Conservation (phyloP, 129 eudicot genomes). For the Lonicera japonica region DNA sequence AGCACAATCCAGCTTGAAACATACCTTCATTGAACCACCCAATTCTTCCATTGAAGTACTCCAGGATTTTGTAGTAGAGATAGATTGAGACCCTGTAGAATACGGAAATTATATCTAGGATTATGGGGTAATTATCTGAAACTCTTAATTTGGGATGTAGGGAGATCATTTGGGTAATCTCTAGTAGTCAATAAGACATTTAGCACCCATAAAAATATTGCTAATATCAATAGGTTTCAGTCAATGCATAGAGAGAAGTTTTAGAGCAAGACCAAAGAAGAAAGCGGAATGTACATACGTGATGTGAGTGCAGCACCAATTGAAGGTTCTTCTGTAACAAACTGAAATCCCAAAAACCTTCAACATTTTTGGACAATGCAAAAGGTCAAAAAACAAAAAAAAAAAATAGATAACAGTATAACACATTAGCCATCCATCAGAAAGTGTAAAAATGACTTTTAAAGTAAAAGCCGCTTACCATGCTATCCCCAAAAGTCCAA, state of each 20-base stretch:
- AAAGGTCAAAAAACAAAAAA: neutral
- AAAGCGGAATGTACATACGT: constrained; percentile 32
- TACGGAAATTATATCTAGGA: constrained; percentile 4
- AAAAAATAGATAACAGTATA: too few species aligned
- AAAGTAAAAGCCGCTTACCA: constrained; percentile 54
- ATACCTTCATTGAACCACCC: constrained; percentile 58
- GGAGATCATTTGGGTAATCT: too few species aligned
- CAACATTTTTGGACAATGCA: neutral
- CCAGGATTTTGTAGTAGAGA: constrained; percentile 37
- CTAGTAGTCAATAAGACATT: too few species aligned
- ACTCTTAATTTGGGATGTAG: too few species aligned
- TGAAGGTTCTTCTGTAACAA: constrained; percentile 61
- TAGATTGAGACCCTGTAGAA: constrained; percentile 43
- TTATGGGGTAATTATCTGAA: too few species aligned
- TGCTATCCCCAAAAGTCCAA: constrained; percentile 75
- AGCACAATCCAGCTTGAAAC: neutral
- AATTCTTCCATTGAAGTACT: constrained; percentile 58
- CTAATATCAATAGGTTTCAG: too few species aligned
- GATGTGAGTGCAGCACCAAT: constrained; percentile 32
- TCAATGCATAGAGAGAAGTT: too few species aligned
- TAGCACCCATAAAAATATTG: too few species aligned
- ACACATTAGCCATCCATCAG: too few species aligned
- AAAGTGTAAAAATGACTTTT: neutral
- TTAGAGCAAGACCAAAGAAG: neutral
- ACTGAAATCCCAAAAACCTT: constrained; percentile 91